Evolutionary conservation across 148 eudicot genomes (phyloP).

Genomic region (Polygonum maritimum): DNA sequence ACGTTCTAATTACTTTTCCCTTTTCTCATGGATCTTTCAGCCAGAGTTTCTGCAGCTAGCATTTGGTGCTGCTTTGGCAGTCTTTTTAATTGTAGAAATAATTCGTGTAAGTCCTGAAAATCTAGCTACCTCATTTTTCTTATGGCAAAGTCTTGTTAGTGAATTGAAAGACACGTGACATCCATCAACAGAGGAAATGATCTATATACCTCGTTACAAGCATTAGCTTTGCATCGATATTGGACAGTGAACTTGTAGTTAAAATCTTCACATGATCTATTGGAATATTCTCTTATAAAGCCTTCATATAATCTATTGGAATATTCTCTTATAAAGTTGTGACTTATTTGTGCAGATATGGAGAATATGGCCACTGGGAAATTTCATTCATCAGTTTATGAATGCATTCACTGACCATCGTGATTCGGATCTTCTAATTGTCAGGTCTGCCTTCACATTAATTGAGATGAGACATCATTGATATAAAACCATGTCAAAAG

Average conservation of each 20-base stretch:
- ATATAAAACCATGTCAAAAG: background rate
- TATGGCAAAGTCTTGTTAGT: background rate
- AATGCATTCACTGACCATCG: slow-evolving; percentile 98
- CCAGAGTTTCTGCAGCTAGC: slow-evolving; percentile 85
- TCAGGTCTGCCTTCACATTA: slow-evolving; percentile 42
- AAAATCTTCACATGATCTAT: background rate
- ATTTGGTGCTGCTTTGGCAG: slow-evolving; percentile 93
- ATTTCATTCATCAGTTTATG: slow-evolving; percentile 81
- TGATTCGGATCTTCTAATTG: slow-evolving; percentile 87
- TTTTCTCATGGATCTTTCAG: slow-evolving; percentile 27
- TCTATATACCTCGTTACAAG: background rate
- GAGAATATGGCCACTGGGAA: slow-evolving; percentile 93
- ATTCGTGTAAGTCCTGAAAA: slow-evolving; percentile 59
- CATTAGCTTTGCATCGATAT: background rate
- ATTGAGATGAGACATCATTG: background rate
- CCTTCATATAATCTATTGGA: background rate
- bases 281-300: background rate
- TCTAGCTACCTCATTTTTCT: background rate
- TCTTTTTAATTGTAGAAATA: slow-evolving; percentile 73
- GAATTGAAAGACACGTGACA: background rate
- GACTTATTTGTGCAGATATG: slow-evolving; percentile 56
- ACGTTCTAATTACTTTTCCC: background rate
- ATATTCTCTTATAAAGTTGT: background rate
- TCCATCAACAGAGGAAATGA: background rate
- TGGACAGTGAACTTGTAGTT: background rate